Base-by-base conservation (phyloP, 2,329 filamentous ascomycete species). In the Aaosphaeria pasadenensis region DNA sequence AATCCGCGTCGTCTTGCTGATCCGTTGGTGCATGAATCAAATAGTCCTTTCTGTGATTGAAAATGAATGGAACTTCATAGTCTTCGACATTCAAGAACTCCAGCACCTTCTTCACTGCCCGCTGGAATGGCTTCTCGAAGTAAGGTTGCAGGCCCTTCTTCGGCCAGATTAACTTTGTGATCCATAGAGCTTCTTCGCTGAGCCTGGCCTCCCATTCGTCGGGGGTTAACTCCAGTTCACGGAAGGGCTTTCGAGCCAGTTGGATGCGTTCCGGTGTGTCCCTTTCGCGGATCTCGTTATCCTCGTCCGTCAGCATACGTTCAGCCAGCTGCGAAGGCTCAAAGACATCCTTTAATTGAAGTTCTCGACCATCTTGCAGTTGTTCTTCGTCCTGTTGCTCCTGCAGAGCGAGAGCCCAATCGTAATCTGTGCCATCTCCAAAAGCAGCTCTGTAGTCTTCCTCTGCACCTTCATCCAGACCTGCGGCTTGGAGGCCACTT, bases 361-460 rank as follows among this genome's bases (percentile, higher is more conserved):
- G 83, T 40, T 86, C 86, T 61, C 91, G 88, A 56, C 95, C 89
- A 52, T 89, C 88, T 50, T 85, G 82, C 56, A 88, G 80, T 48
- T 87, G 84, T 42, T 89, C 85, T 56, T 95, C 89, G 48, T 84
- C 80, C 56, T 91, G 87, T 43, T 91, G 86, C 41, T 94, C 88
- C 70, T 97, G 91, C 63, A 92, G 79, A 45, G 92, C 88, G 42
- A 99, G 76, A 6, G 92, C 94, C 85, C 95, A 99, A 59, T 91
- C 86, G 66, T 97, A 99, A 64, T 99, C 94, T 55, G 89, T 90
- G 47, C 94, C 92, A 64, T 95, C 90, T 52, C 94, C 94, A 60
- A 99, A 99, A 35, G 96, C 96, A 48, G 87, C 87, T 59, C 94
- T 87, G 87, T 97, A 95, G 65, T 97, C 94, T 67, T 97, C 92